These are phyloP conservation scores for Leptographium lundbergii DNA, from an alignment of 2,329 filamentous ascomycete genomes.

Conservation along the genomic window DNA sequence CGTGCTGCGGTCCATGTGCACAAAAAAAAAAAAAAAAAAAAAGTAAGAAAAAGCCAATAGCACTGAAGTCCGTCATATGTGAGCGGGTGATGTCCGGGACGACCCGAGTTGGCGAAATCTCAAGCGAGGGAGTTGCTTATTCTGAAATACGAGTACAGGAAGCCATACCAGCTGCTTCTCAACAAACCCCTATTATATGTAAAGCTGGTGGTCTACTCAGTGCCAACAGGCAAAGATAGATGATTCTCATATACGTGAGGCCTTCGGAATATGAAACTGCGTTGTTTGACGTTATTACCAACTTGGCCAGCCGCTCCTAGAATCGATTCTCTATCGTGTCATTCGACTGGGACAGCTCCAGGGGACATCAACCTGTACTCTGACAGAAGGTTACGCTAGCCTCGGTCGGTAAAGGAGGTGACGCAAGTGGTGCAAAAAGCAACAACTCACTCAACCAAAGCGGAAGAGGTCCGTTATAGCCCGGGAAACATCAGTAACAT, in stretches of 20 bases:
- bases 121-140: neutral
- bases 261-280: no score
- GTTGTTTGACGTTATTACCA: no score
- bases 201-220: neutral
- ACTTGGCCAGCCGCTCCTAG: no score
- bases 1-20: slow-evolving; percentile 82
- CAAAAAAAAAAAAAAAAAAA: slow-evolving; percentile 18
- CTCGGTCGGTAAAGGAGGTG: no score
- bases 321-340: no score
- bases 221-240: neutral
- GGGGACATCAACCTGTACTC: no score
- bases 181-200: neutral
- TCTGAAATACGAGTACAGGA: neutral
- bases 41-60: slow-evolving; percentile 32
- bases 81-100: slow-evolving; percentile 59
- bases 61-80: slow-evolving; percentile 75
- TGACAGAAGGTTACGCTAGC: no score
- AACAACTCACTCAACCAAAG: no score
- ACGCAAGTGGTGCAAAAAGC: no score
- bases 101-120: slow-evolving; percentile 48
- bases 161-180: neutral
- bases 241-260: neutral
- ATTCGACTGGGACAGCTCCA: no score
- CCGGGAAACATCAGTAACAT: no score
- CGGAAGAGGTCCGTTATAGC: no score